Conservation (phyloP, 192 early-diverging fungal species). For the Mortierella antarctica region DNA sequence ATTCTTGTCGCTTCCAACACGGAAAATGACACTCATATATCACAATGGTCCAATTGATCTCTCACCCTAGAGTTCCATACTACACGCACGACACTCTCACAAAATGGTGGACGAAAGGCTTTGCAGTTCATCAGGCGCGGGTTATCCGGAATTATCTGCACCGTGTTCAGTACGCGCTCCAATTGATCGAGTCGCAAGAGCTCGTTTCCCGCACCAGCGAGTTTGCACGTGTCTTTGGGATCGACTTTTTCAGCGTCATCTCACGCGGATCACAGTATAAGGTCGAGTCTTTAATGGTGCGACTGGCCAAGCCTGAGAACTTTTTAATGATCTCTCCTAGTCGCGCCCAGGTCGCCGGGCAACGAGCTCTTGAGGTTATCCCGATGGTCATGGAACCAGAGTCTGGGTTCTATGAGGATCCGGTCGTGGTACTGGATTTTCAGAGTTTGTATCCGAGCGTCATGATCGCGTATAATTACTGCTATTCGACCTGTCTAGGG, state of each 20-base stretch:
- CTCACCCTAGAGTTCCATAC: slow-evolving; percentile 68
- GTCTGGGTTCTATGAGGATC: slow-evolving; percentile 85
- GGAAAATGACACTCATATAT: slow-evolving; percentile 61
- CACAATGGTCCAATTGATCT: slow-evolving; percentile 71
- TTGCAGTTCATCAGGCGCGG: slow-evolving; percentile 65
- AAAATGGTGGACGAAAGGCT: slow-evolving; percentile 69
- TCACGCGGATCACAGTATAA: slow-evolving; percentile 93
- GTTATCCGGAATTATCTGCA: slow-evolving; percentile 75
- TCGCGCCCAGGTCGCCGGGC: slow-evolving; percentile 75
- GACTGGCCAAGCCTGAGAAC: slow-evolving; percentile 81
- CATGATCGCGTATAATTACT: slow-evolving; percentile 98
- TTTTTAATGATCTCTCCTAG: slow-evolving; percentile 83
- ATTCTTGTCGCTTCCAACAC: slow-evolving; percentile 72
- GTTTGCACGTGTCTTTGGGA: slow-evolving; percentile 91
- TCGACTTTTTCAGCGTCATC: slow-evolving; percentile 88
- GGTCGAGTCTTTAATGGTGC: slow-evolving; percentile 86
- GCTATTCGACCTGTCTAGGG: slow-evolving; percentile 93
- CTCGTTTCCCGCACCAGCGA: slow-evolving; percentile 80
- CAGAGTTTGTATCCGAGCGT: slow-evolving; percentile 95
- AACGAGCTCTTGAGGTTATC: slow-evolving; percentile 85
- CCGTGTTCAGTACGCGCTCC: slow-evolving; percentile 71
- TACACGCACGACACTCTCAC: slow-evolving; percentile 68
- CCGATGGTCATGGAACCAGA: slow-evolving; percentile 91
- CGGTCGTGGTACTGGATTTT: slow-evolving; percentile 91
- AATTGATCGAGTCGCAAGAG: slow-evolving; percentile 77